Evolutionary conservation across 306 rosid species (phyloP), one percentile per base, ranked within the genome.

Genomic region (Astragalus glycyphyllos): DNA sequence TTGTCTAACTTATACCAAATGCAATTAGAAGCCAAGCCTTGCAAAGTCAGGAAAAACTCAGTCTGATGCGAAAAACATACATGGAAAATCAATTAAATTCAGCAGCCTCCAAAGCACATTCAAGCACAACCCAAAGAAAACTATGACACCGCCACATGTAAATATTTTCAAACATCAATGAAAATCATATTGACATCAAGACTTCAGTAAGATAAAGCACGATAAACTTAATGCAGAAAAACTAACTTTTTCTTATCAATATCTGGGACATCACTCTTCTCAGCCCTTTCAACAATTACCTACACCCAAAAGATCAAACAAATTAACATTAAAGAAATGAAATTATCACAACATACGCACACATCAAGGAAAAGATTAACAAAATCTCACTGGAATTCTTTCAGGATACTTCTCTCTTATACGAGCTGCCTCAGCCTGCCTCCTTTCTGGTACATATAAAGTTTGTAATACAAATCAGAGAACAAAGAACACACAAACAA

Each of bases 271-370:
- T 88, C 92, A 67, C 88, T 91, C 73, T 84, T 85, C 81, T 91
- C 96, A 54, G 96, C 97, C 82, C 85, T 88, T 86, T 91, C 97
- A 79, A 91, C 97, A 73, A 91, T 91, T 53, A 91, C 97, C 97
- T 88, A 71, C 68, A 63, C 40, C 17, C 45, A 20, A 61, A 76
- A 66, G 12, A 66, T 8, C 57, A 69, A 68, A 23, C 73, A 76
- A 11, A 58, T 32, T 65, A 32, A 68, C 45, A 79, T 38, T 3
- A 59, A 38, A 67, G 10, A 59, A 75, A 2, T 2, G 17, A 35
- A 6, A 67, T n/a, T 35, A 32, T 6, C 35, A 16, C 50, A 13
- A 29, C 34, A 26, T 1, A 40, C 10, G 11, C 0, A 74, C 4
- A 35, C 41, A 15, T 8, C 8, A 65, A 32, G 23, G n/a, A 14